Evolutionary conservation across 352 stramenopile genomes (phyloP), one percentile per base, ranked within the genome.

Genomic region (Poterioochromonas sp.): DNA sequence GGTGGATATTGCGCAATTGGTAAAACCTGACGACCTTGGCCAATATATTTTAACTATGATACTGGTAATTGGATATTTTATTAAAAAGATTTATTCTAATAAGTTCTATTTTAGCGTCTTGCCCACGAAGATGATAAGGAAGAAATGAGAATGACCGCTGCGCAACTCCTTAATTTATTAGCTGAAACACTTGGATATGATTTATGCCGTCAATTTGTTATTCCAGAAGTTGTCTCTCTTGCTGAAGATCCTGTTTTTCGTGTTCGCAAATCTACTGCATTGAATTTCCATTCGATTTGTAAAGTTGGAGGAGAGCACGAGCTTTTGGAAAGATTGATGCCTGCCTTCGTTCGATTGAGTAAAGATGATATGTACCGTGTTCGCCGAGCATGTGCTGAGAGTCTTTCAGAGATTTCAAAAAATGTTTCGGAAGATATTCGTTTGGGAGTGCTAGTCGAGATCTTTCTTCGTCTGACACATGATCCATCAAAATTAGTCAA

Each of bases 331-430:
- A 84, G 90, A 20, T 81, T 96, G 18, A 83, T 97, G 35, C 91
- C 91, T 0, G 87, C 90, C 0, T 96, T 94, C 82, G 85, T 93
- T 73, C 85, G 88, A 41, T 85, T 96, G 0, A 87, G 87, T 0
- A 90, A 94, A 54, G 91, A 97, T 81, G 90, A 95, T 76, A 95
- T 96, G 63, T 96, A 92, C 88, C 88, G 90, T 40, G 92, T 97
- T 32, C 89, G 92, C 2, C 95, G 95, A 81, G 90, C 91, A 0
- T 97, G 91, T 77, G 91, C 91, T 0, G 92, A 97, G 84, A 92
- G 85, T 54, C 80, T 97, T 32, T 90, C 94, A 29, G 86, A 87
- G 69, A 87, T 97, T 44, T 88, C 89, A 0, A 81, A 93, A 76
- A 87, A 88, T 3, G 78, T 96, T 12, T 83, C 87, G n/a, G 83